Base-by-base conservation (phyloP, 352 stramenopile species). In the Phytophthora europaea region DNA sequence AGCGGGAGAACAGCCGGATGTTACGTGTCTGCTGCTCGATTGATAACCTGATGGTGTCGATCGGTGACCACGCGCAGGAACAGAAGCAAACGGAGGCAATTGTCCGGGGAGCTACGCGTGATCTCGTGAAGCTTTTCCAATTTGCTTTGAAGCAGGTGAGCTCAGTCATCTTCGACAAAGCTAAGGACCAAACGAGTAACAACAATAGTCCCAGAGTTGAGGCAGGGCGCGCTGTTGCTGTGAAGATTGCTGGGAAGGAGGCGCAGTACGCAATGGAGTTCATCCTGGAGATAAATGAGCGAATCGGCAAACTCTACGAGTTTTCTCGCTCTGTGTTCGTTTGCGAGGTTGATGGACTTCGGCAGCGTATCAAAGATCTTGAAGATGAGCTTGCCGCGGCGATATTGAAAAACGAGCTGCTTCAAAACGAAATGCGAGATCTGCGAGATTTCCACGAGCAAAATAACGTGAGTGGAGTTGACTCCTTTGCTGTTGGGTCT, bases 11-110 rank as follows among this genome's bases (percentile, higher is more conserved):
- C 15, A 91, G 83, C 45, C 83, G 76, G n/a, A 85, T 93, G 62
- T 20, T 91, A 6, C 83, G 83, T 22, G 83, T 91, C 5, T 91
- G 83, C 61, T 91, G 83, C 60, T 93, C 85, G 3, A 65, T 93
- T 22, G 83, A 93, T 60, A 93, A 91, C 36, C 53, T 93, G 4
- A 69, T 93, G 22, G 59, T 91, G 10, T 81, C 83, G 1, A 84
- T 93, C 8, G 76, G 76, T 0, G 81, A 83, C 54, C 82, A 74
- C 6, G 70, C 82, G 7, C 79, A 90, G 36, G 72, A 89, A 45
- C 63, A 91, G 33, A 93, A 90, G 45, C 68, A 78, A 13, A 75
- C 81, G 26, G 65, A 85, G 13, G 77, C 71, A 0, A 84, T 92
- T 62, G 81, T 73, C 5, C 77, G 78, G 16, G 82, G 78, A 6